A percentile compares a stretch with the other conserved stretches of the same genome.
These are phyloP conservation scores for Furcasterigmium sp. DNA, from an alignment of 2,329 filamentous ascomycete genomes.

Conservation along the genomic window DNA sequence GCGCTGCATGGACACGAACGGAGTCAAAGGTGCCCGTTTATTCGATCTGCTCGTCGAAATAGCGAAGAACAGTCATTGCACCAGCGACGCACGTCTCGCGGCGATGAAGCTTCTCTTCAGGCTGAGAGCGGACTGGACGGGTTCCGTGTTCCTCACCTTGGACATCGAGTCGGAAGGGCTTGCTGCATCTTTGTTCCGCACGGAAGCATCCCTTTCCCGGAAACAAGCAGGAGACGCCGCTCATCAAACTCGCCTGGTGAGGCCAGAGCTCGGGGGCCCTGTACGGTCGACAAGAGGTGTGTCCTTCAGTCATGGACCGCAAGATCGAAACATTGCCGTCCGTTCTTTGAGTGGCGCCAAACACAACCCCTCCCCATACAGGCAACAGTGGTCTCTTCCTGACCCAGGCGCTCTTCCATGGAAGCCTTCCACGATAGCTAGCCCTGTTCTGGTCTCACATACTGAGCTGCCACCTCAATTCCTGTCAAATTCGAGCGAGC, in stretches of 20 bases:
- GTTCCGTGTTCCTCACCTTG: conserved; percentile 66
- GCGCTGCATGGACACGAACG: conserved; percentile 61
- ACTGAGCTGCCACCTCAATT: conserved; percentile 8
- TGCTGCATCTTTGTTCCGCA: conserved; percentile 66
- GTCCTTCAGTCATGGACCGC: conserved; percentile 43
- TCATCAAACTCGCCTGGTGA: conserved; percentile 35
- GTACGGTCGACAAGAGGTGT: conserved; percentile 43
- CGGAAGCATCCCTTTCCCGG: conserved; percentile 44
- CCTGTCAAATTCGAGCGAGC: conserved; percentile 6
- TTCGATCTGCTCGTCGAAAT: conserved; percentile 62
- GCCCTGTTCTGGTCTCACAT: conserved; percentile 44
- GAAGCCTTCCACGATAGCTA: conserved; percentile 36
- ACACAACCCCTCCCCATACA: conserved; percentile 28
- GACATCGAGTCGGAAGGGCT: conserved; percentile 69
- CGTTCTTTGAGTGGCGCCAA: conserved; percentile 37
- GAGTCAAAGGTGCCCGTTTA: conserved; percentile 56
- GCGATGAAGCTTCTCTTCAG: conserved; percentile 77
- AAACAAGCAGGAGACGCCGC: conserved; percentile 48
- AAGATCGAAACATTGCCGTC: conserved; percentile 34
- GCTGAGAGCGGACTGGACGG: conserved; percentile 74
- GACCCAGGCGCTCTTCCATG: conserved; percentile 52
- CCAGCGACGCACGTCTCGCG: conserved; percentile 65
- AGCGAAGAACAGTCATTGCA: conserved; percentile 52
- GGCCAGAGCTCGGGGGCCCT: conserved; percentile 35
- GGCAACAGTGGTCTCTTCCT: conserved; percentile 53